Evolutionary conservation across 306 rosid genomes (phyloP).

Genomic region (cucumber (Cucumis sativus)): DNA sequence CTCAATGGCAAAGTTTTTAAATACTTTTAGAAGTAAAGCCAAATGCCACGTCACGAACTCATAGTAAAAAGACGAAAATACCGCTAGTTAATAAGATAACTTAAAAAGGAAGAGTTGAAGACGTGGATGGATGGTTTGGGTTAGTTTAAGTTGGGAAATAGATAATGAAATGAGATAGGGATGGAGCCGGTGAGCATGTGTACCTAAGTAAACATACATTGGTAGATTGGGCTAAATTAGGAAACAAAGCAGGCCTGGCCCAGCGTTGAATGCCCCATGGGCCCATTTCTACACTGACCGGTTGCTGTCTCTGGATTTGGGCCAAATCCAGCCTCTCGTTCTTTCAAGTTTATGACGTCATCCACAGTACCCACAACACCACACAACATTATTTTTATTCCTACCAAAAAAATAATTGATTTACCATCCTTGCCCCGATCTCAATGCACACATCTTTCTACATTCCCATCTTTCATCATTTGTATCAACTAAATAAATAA

Average conservation of each 20-base stretch:
- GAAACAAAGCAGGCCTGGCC: slow-evolving; percentile 4
- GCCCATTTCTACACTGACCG: background rate
- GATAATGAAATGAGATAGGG: background rate
- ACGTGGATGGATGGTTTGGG: too few relatives aligned
- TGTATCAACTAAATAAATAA: too few relatives aligned
- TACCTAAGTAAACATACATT: background rate
- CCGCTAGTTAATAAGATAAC: background rate
- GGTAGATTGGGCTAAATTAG: background rate
- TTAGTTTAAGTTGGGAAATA: too few relatives aligned
- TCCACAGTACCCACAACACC: background rate
- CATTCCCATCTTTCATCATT: too few relatives aligned
- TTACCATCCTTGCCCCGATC: too few relatives aligned
- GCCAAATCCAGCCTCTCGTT: background rate
- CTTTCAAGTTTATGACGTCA: background rate
- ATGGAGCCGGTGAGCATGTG: background rate
- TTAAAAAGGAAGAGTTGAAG: too few relatives aligned
- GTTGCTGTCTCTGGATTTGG: background rate
- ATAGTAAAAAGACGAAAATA: background rate
- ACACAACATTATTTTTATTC: background rate
- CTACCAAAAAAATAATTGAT: too few relatives aligned
- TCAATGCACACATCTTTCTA: too few relatives aligned
- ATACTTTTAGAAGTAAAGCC: too few relatives aligned
- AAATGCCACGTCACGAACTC: too few relatives aligned
- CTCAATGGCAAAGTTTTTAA: too few relatives aligned
- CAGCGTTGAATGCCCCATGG: background rate